Percentiles rank a stretch among this genome's conserved stretches.
Conservation (phyloP, 306 rosid species). For the Abrus pulchellus region DNA sequence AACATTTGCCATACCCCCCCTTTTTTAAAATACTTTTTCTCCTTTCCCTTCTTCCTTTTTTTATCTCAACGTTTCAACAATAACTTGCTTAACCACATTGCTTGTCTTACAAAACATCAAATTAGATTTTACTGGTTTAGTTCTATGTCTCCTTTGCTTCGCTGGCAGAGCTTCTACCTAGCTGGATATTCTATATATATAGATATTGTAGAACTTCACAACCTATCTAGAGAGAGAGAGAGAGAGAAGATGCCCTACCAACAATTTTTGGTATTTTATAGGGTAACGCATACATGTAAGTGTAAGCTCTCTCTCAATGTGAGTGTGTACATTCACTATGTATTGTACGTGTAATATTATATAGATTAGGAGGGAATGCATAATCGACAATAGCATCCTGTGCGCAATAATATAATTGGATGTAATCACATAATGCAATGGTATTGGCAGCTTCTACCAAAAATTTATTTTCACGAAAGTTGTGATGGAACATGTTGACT, state of each 20-base stretch:
- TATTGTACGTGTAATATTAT: constrained; percentile 14
- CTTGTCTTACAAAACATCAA: constrained; percentile 47
- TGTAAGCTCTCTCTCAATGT: neutral
- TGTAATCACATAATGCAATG: constrained; percentile 52
- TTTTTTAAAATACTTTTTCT: constrained; percentile 25
- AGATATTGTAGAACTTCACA: constrained; percentile 33
- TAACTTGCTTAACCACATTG: constrained; percentile 41
- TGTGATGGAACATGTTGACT: constrained; percentile 58
- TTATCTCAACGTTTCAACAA: constrained; percentile 25
- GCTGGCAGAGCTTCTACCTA: constrained; percentile 46
- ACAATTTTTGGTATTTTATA: constrained; percentile 55
- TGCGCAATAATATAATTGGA: constrained; percentile 49
- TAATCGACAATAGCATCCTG: constrained; percentile 24
- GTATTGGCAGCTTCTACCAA: constrained; percentile 54
- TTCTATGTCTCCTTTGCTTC: constrained; percentile 34
- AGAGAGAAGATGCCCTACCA: constrained; percentile 53
- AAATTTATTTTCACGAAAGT: constrained; percentile 50
- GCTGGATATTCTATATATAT: constrained; percentile 48
- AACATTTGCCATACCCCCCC: constrained; percentile 37
- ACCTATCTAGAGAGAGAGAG: constrained; percentile 25
- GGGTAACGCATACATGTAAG: constrained; percentile 42
- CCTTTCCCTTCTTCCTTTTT: neutral
- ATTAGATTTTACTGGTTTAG: constrained; percentile 20
- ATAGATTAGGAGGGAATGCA: neutral
- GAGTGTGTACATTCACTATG: neutral